phyloP scores from a whole-genome alignment of 495 filamentous ascomycete species.

The Xylaria venustula region DNA sequence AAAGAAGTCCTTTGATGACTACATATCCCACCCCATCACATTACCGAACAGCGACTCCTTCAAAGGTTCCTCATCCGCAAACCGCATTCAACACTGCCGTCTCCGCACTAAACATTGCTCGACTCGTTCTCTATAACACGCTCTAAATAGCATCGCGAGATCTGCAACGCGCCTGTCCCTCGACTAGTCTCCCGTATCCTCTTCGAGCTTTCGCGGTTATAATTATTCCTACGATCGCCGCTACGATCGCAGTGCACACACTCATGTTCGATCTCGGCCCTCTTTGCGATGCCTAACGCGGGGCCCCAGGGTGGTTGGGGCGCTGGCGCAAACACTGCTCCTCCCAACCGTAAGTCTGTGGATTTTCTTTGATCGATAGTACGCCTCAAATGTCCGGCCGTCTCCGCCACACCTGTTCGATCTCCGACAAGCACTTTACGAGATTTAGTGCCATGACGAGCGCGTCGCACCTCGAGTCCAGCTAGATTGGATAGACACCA shows the following conservation, averaged over 20 bases:
- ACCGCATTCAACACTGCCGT: too few species aligned
- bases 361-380: conserved; percentile 22
- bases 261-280: conserved; percentile 1
- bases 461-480: neutral
- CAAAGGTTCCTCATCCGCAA: too few species aligned
- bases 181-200: neutral
- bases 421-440: neutral
- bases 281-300: conserved; percentile 26
- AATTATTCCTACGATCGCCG: too few species aligned
- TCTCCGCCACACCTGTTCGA: neutral
- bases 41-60: too few species aligned
- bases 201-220: too few species aligned
- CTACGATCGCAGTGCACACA: neutral
- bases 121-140: neutral
- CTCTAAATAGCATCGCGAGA: too few species aligned
- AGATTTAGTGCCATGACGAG: neutral
- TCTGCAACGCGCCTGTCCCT: neutral
- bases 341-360: conserved; percentile 31
- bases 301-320: conserved; percentile 29
- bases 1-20: too few species aligned
- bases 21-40: too few species aligned
- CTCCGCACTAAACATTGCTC: neutral
- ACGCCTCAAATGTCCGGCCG: neutral
- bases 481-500: neutral
- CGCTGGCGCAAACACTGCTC: conserved; percentile 15